Conservation (phyloP, 2,329 filamentous ascomycete genomes). For the Intubia oerlemansii region DNA sequence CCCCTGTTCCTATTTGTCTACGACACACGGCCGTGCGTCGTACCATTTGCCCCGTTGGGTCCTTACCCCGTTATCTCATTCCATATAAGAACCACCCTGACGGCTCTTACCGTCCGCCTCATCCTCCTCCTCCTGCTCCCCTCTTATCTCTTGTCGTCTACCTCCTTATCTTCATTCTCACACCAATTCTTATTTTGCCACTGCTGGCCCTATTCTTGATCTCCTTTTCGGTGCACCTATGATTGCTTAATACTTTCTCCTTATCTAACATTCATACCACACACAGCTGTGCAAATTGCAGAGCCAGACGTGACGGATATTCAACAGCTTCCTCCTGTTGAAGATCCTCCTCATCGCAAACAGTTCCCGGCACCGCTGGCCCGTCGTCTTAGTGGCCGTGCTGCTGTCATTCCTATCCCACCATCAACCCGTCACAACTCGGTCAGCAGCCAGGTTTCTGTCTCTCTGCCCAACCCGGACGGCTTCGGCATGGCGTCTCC, state of each 20-base stretch:
- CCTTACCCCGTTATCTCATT: too few species aligned
- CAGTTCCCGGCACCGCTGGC: constrained; percentile 23
- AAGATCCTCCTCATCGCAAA: constrained; percentile 18
- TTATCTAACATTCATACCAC: too few species aligned
- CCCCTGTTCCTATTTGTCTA: too few species aligned
- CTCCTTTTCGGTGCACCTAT: too few species aligned
- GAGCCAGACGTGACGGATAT: constrained; percentile 19
- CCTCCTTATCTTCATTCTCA: neutral
- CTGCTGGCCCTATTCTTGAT: too few species aligned
- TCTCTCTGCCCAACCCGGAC: constrained; percentile 3
- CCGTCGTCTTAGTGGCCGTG: constrained; percentile 22
- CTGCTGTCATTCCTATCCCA: constrained; percentile 13
- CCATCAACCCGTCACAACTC: constrained; percentile 15
- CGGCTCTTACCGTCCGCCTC: too few species aligned
- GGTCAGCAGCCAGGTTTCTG: too few species aligned
- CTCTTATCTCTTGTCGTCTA: neutral
- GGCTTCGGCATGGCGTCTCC: constrained; percentile 6
- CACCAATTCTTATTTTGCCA: neutral
- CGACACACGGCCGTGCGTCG: too few species aligned
- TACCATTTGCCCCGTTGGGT: too few species aligned
- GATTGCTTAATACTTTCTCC: too few species aligned
- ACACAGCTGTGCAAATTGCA: constrained; percentile 37
- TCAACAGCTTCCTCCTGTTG: constrained; percentile 10
- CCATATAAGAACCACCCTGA: too few species aligned
- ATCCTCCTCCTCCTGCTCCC: too few species aligned